Conservation (phyloP, 768 basidiomycete species). For the Mycena crocata region DNA sequence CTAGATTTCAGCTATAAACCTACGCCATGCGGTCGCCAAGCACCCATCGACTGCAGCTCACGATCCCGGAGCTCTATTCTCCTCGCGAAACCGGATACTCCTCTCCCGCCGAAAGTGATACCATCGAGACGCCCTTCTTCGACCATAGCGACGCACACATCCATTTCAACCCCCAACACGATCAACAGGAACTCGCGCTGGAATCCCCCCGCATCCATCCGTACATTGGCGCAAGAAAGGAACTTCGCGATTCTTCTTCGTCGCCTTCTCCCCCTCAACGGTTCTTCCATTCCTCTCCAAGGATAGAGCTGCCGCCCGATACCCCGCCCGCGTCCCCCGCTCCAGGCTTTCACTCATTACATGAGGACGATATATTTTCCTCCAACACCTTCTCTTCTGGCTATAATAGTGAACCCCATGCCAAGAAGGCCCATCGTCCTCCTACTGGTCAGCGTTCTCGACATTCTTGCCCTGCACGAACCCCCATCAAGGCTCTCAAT, state of each 20-base stretch:
- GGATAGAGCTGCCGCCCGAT: slow-evolving; percentile 19
- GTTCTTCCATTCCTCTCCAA: slow-evolving; percentile 21
- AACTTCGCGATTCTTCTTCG: slow-evolving; percentile 19
- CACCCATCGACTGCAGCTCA: slow-evolving; percentile 37
- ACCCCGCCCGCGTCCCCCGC: slow-evolving; percentile 25
- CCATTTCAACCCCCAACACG: slow-evolving; percentile 29
- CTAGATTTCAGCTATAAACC: slow-evolving; percentile 17
- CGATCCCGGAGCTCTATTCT: slow-evolving; percentile 42
- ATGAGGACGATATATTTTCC: slow-evolving; percentile 21
- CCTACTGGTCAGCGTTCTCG: slow-evolving; percentile 21
- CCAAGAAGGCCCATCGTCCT: slow-evolving; percentile 6
- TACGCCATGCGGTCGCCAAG: slow-evolving; percentile 34
- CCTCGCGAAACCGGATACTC: slow-evolving; percentile 48
- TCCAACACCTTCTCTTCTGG: slow-evolving; percentile 22
- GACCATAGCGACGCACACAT: slow-evolving; percentile 44
- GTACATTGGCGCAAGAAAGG: slow-evolving; percentile 18
- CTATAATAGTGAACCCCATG: slow-evolving; percentile 26
- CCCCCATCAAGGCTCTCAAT: slow-evolving; percentile 17
- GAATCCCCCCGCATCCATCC: slow-evolving; percentile 24
- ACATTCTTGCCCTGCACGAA: neutral
- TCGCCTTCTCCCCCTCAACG: slow-evolving; percentile 26
- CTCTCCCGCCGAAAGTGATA: slow-evolving; percentile 56
- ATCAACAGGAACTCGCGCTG: slow-evolving; percentile 17
- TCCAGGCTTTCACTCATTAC: slow-evolving; percentile 19
- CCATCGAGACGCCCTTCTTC: slow-evolving; percentile 53